Conservation (phyloP, 352 stramenopile species). For the Elongisporangium undulatum region DNA sequence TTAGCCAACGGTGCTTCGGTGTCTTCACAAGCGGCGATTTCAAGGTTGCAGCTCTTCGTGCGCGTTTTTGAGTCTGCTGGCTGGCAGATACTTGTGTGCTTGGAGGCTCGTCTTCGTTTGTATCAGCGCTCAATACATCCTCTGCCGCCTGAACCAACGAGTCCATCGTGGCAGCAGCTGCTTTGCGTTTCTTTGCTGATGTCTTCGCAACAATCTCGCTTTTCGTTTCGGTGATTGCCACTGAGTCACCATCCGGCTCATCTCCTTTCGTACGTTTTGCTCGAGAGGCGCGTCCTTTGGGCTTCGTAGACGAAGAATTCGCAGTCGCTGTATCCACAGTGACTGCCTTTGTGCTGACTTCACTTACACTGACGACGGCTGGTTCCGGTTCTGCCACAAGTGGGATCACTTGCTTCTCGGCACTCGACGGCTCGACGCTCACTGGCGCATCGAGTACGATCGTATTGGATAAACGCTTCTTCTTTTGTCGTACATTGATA, state of each 20-base stretch:
- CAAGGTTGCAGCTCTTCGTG: neutral
- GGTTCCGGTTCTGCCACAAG: neutral
- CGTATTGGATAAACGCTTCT: constrained; percentile 2
- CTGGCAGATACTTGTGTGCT: neutral
- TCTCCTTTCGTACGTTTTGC: constrained; percentile 8
- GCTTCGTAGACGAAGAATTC: neutral
- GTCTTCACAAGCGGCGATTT: constrained; percentile 21
- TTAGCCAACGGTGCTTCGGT: constrained; percentile 30
- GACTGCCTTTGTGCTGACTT: neutral
- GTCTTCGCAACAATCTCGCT: neutral
- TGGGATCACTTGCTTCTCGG: constrained; percentile 11
- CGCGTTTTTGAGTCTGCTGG: neutral
- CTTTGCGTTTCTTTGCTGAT: constrained; percentile 11
- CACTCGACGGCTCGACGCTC: constrained; percentile 5
- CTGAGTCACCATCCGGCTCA: constrained; percentile 13
- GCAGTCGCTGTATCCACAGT: neutral
- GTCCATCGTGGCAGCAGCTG: neutral
- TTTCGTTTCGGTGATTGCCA: constrained; percentile 1
- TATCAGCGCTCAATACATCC: neutral
- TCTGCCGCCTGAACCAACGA: neutral
- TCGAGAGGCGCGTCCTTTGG: neutral
- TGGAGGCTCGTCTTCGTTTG: neutral
- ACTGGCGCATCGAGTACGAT: neutral
- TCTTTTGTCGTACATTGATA: constrained; percentile 10
- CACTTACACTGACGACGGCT: neutral